Evolutionary conservation across 306 rosid species (phyloP).

Genomic region (Prunus dulcis): DNA sequence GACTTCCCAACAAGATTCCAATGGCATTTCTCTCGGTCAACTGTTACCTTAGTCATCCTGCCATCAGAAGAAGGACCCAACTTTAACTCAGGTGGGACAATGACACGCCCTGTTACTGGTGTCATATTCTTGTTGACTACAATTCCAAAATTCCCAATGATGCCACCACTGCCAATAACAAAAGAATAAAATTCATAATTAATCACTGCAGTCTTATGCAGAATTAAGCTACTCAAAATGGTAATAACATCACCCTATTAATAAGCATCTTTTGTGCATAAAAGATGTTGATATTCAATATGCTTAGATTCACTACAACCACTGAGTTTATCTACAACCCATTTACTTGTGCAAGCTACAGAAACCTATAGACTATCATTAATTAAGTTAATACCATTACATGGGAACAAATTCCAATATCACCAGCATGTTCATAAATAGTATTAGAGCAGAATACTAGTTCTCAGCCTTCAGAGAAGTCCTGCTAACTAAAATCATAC

Average conservation of each 20-base stretch:
- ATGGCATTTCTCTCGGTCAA: slow-evolving; percentile 60
- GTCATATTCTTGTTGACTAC: slow-evolving; percentile 54
- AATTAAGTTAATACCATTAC: not conserved
- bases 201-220: not conserved
- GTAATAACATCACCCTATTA: not conserved
- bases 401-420: not conserved
- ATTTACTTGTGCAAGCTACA: not conserved
- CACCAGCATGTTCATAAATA: not conserved
- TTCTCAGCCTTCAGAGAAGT: not conserved
- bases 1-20: slow-evolving; percentile 67
- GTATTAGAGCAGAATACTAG: not conserved
- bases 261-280: not conserved
- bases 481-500: not conserved
- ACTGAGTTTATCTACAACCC: not conserved
- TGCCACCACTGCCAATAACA: slow-evolving; percentile 47
- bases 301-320: not conserved
- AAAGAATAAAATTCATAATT: not conserved
- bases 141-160: slow-evolving; percentile 57
- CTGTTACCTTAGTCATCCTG: slow-evolving; percentile 26
- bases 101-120: slow-evolving; percentile 52
- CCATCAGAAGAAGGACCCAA: slow-evolving; percentile 50
- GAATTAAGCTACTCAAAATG: not conserved
- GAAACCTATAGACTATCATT: not conserved
- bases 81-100: slow-evolving; percentile 66
- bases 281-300: not conserved